phyloP scores from a whole-genome alignment of 306 rosid genomes.

The Adenanthera pavonina region DNA sequence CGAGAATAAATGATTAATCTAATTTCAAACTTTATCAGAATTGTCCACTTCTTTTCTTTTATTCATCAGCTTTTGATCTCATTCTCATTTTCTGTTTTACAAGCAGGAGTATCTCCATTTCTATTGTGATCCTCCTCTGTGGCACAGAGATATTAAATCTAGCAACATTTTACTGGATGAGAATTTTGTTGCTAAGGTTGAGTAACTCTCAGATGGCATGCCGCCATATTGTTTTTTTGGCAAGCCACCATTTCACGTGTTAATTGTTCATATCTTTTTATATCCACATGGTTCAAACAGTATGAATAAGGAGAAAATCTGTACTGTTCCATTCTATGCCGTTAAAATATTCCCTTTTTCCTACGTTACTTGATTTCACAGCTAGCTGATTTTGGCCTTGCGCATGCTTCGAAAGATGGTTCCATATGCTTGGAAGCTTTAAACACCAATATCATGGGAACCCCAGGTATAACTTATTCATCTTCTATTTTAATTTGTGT shows the following conservation, averaged over 20 bases:
- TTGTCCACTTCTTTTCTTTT: not conserved
- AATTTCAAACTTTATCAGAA: conserved; percentile 26
- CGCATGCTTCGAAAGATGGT: conserved; percentile 89
- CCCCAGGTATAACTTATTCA: conserved; percentile 68
- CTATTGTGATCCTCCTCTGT: conserved; percentile 96
- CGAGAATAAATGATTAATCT: conserved; percentile 32
- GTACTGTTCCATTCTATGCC: conserved; percentile 21
- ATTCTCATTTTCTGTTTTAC: conserved; percentile 37
- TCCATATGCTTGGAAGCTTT: conserved; percentile 84
- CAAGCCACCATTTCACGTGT: conserved; percentile 33
- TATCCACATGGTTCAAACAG: conserved; percentile 14
- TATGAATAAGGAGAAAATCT: not conserved
- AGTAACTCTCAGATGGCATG: conserved; percentile 28
- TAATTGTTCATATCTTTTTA: conserved; percentile 10
- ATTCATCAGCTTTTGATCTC: conserved; percentile 7
- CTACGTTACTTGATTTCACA: conserved; percentile 42
- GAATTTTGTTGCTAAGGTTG: conserved; percentile 92
- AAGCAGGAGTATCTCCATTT: conserved; percentile 98
- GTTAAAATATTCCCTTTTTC: conserved; percentile 14
- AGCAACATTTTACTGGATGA: conserved; percentile 93
- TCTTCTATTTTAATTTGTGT: not conserved
- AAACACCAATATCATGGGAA: conserved; percentile 86
- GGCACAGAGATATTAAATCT: conserved; percentile 95
- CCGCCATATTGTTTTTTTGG: conserved; percentile 14
- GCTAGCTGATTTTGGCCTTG: conserved; percentile 99